Evolutionary conservation across 208 protist species (phyloP), one percentile per base, ranked within the genome.

Genomic region (Crithidia fasciculata): DNA sequence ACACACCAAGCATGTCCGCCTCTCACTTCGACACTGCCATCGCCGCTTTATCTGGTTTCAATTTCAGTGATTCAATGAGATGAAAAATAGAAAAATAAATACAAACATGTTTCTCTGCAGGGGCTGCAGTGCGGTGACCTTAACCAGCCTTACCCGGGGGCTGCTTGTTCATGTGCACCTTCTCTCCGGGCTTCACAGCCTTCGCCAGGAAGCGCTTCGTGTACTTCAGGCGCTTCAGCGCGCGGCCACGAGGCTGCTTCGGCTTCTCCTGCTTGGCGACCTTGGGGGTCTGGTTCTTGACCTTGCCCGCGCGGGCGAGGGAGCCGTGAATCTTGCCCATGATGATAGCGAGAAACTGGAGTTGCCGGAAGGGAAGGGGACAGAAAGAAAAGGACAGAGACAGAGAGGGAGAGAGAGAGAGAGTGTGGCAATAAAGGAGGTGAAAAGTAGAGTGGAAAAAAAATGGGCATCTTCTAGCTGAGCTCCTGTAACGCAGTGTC

Each of bases 201-300:
- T 90, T 95, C 76, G 97, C 92, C 64, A 98, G 90, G 90, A 98
- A 99, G 76, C 98, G 92, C 83, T 96, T 89, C 83, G 98, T 99
- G 97, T 99, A 99, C 87, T 98, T 96, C 74, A 97, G 83, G 83
- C 98, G 95, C 88, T 98, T 98, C 88, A 99, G 98, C 47, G 97
- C 97, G 78, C 98, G 97, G 73, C 98, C 98, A 72, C 91, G 91
- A 54, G 93, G 86, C 80, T 92, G 85, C 91, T 98, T 98, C 72
- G 94, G 89, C 92, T 99, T 98, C 83, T 99, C 97, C 83, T 93
- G 76, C 76, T 98, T 96, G 76, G 84, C 84, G 57, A 99, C 96
- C 88, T 99, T 99, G 78, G 98, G 98, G 78, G 98, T 99, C 92
- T 99, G 97, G 86, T 98, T 98, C 83, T 96, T 96, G 75, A 99